Evolutionary conservation across 1,284 basidiomycete species (phyloP).

Genomic region (Marasmius oreades): DNA sequence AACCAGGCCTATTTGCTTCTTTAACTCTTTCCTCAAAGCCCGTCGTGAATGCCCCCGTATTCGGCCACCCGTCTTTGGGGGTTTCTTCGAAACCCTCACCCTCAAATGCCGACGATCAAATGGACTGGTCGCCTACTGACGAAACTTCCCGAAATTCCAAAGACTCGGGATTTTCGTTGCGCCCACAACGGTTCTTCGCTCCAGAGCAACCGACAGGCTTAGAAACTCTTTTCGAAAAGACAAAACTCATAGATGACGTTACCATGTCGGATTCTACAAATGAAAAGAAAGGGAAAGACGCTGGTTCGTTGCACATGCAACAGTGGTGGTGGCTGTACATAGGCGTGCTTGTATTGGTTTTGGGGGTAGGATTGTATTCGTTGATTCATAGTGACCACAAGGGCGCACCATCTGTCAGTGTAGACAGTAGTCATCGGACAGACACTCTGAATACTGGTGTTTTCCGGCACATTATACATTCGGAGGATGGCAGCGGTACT

Average conservation of each 20-base stretch:
- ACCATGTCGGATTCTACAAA: constrained; percentile 17
- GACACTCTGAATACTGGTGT: constrained; percentile 6
- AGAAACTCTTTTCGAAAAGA: constrained; percentile 66
- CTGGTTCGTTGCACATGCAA: background rate
- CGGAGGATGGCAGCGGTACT: background rate
- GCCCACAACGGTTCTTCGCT: constrained; percentile 70
- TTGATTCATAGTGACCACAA: constrained; percentile 3
- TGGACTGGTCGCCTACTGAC: constrained; percentile 68
- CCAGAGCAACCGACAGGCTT: constrained; percentile 76
- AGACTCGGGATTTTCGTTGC: constrained; percentile 44
- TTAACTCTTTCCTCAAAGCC: constrained; percentile 66
- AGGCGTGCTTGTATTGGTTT: constrained; percentile 1
- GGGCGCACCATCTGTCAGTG: background rate
- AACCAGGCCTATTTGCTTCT: constrained; percentile 55
- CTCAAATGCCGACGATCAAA: constrained; percentile 28
- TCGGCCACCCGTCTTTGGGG: constrained; percentile 60
- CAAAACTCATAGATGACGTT: constrained; percentile 47
- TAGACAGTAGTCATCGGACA: background rate
- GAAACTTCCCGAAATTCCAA: constrained; percentile 18
- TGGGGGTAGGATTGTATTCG: constrained; percentile 6
- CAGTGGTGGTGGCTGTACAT: constrained; percentile 11
- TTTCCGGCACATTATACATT: constrained; percentile 1
- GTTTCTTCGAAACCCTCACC: constrained; percentile 22
- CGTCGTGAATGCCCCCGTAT: constrained; percentile 50
- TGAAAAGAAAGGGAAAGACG: background rate